Evolutionary conservation across 306 rosid species (phyloP), one percentile per base, ranked within the genome.

Genomic region (Medicago arabica): DNA sequence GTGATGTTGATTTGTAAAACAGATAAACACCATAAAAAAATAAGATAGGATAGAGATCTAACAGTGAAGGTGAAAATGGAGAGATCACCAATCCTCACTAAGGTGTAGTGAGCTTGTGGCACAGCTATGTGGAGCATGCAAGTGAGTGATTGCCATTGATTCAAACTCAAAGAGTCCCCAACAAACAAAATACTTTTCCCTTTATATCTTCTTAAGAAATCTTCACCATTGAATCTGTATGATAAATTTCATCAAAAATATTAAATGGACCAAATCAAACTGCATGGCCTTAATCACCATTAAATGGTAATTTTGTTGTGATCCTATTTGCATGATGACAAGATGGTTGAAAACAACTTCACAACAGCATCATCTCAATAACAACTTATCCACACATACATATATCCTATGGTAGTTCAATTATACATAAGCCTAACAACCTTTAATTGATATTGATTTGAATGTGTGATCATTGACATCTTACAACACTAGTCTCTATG

Each of bases 111-210:
- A 3, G 82, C 73, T 7, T 73, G 72, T 57, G 89, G 88, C 14
- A 57, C 82, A 57, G 82, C 65, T n/a, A 16, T 76, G 50, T 84
- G 85, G 44, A 87, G 75, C 90, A 87, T 75, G 81, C 92, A 86
- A 62, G 84, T 75, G 64, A 90, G 91, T 81, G 91, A 87, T 69
- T 83, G 91, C 93, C 93, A 87, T 66, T 89, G 93, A 70, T 89
- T 89, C 77, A 87, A 80, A 55, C 91, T 87, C 87, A 89, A 50
- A 1, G 89, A 89, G 69, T 87, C 93, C 62, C 89, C 93, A 71
- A 89, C 91, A 77, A 89, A 87, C 67, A 89, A 12, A 6, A 89
- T 14, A 12, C 66, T 85, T 73, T 85, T 87, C 60, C 89, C 89
- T 68, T 79, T 80, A 4, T 76, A 44, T 79, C 86, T 77, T 14